Evolutionary conservation across 2,329 filamentous ascomycete genomes (phyloP).

Genomic region (Verticillium klebahnii): DNA sequence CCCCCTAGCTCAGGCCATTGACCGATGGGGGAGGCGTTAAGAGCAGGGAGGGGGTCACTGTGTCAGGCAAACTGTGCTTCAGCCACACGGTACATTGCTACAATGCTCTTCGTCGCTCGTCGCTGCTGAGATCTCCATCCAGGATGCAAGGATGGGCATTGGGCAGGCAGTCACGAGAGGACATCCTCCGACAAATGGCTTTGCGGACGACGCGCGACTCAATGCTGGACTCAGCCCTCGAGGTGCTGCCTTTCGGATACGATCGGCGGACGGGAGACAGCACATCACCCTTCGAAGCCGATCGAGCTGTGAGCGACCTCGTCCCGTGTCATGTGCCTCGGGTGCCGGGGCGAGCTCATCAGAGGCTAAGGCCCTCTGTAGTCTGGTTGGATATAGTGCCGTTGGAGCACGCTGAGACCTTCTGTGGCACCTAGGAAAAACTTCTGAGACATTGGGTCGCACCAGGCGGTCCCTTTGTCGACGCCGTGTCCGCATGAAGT

Average conservation of each 20-base stretch:
- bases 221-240: not conserved
- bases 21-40: not conserved
- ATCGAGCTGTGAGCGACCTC: not conserved
- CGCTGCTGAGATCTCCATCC: not conserved
- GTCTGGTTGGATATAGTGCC: not conserved
- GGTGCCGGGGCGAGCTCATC: not conserved
- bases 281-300: not conserved
- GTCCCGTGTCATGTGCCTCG: not conserved
- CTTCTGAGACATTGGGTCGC: not conserved
- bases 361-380: not conserved
- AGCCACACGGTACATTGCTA: not conserved
- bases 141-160: not conserved
- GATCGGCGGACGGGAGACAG: not conserved
- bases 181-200: not conserved
- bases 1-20: not conserved
- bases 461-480: not conserved
- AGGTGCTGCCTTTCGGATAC: not conserved
- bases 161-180: not conserved
- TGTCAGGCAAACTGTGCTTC: not conserved
- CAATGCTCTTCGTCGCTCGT: not conserved
- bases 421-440: not conserved
- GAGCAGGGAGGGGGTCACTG: not conserved
- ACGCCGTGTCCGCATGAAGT: slow-evolving; percentile 7
- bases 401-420: not conserved
- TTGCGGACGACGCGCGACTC: not conserved